Percentiles rank a stretch among this genome's conserved stretches.
Evolutionary conservation across 495 filamentous ascomycete genomes (phyloP).

Genomic region (Lophiotrema nucula): DNA sequence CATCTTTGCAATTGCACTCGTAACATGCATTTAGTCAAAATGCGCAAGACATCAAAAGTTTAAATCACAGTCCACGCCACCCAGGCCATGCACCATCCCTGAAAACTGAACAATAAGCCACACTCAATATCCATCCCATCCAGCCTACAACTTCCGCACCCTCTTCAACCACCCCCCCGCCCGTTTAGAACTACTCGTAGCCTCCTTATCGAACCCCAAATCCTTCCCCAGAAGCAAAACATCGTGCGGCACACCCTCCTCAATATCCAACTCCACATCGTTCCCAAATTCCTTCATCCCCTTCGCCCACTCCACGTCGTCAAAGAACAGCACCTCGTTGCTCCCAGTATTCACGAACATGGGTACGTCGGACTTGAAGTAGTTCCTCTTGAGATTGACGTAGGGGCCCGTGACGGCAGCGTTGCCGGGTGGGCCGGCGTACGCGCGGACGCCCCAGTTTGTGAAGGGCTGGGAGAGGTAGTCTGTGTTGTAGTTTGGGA

Average conservation of each 20-base stretch:
- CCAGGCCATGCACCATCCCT: no score
- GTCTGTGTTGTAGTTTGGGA: conserved; percentile 43
- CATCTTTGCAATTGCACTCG: no score
- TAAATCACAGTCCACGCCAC: no score
- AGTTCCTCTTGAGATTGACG: conserved; percentile 38
- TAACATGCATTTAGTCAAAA: no score
- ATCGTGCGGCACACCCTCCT: conserved; percentile 44
- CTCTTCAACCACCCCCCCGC: conserved; percentile 41
- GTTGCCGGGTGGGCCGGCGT: conserved; percentile 30
- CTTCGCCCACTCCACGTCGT: conserved; percentile 39
- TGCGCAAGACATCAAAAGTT: no score
- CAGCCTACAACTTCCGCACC: no score
- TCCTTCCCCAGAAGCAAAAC: conserved; percentile 41
- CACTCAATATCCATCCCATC: no score
- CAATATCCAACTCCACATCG: conserved; percentile 40
- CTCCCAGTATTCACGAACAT: conserved; percentile 43
- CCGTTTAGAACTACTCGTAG: conserved; percentile 31
- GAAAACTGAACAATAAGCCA: no score
- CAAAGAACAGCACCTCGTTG: conserved; percentile 45
- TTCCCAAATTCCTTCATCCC: conserved; percentile 37
- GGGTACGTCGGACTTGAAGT: conserved; percentile 43
- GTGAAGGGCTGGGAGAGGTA: conserved; percentile 40
- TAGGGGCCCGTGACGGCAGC: conserved; percentile 35
- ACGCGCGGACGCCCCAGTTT: conserved; percentile 41
- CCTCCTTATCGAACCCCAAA: conserved; percentile 40